Base-by-base conservation (phyloP, 306 rosid genomes). In the Trifolium pratense region DNA sequence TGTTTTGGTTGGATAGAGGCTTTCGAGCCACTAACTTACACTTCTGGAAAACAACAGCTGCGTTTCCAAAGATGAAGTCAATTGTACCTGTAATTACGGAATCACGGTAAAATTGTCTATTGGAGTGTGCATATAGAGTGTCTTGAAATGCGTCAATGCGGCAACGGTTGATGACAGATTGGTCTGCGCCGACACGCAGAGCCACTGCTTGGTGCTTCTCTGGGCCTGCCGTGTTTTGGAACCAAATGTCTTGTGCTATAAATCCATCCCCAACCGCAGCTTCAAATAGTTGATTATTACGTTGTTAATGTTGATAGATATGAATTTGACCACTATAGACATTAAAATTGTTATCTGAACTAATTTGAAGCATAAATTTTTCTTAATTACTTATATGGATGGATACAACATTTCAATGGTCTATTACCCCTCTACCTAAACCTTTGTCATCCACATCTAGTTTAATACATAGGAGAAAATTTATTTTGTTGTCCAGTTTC, bases 21-120 rank as follows among this genome's bases (percentile, higher is more conserved):
- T 81, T 87, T 62, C 92, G 72, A 32, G 94, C 86, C 8, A 68
- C 78, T 1, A 91, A 8, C 9, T 79, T 70, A 43, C 95, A 85
- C 53, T 87, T 87, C 9, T 91, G 97, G 14, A 91, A 48, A 2
- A 91, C 92, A 0, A 82, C 94, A 0, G 88, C 90, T 0, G 94
- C 92, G 8, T 91, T 75, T n/a, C 94, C 97, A 8, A 91, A 88
- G 34, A 88, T 79, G 68, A 89, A 91, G 66, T 91, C 92, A 0
- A 91, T 70, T 0, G 92, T 87, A n/a, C 97, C 97, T 0, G 87
- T 89, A 14, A 91, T 29, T 61, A 76, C 63, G 3, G 86, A 87
- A 14, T 87, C 90, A 5, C 89, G 72, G 43, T 82, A 89, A 84
- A 91, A 91, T 9, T 91, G 97, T 6, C 95, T 43, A 73, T 84